Evolutionary conservation across 345 rosid genomes (phyloP).

Genomic region (Heritiera fomes): DNA sequence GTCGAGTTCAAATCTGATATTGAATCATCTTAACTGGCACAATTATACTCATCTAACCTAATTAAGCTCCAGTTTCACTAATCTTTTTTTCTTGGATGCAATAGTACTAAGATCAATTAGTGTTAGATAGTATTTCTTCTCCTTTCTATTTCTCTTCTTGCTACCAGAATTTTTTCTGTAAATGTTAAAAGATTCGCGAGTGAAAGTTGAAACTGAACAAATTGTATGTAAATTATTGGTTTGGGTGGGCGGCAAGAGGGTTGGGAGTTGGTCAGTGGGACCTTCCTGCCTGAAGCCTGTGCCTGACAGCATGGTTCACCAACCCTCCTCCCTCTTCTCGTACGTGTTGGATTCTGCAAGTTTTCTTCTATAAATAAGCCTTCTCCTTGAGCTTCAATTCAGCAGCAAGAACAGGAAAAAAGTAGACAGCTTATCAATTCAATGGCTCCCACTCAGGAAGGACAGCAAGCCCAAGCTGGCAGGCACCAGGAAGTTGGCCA

Average conservation of each 20-base stretch:
- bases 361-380: not conserved
- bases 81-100: too few relatives aligned
- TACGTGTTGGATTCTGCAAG: not conserved
- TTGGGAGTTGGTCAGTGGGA: not conserved
- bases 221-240: not conserved
- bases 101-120: too few relatives aligned
- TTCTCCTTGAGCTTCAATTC: not conserved
- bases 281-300: not conserved
- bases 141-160: too few relatives aligned
- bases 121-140: too few relatives aligned
- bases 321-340: not conserved
- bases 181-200: not conserved
- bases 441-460: slow-evolving; percentile 56
- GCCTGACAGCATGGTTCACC: not conserved
- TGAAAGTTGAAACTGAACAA: not conserved
- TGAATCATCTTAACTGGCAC: too few relatives aligned
- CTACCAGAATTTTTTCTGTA: too few relatives aligned
- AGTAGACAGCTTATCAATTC: not conserved
- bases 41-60: too few relatives aligned
- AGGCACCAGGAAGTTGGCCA: slow-evolving; percentile 92
- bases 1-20: too few relatives aligned
- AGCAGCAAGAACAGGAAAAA: not conserved
- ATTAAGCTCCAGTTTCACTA: too few relatives aligned
- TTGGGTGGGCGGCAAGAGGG: not conserved
- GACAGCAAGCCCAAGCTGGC: slow-evolving; percentile 49